Evolutionary conservation across 345 rosid species (phyloP).

Genomic region (Geranium brycei): DNA sequence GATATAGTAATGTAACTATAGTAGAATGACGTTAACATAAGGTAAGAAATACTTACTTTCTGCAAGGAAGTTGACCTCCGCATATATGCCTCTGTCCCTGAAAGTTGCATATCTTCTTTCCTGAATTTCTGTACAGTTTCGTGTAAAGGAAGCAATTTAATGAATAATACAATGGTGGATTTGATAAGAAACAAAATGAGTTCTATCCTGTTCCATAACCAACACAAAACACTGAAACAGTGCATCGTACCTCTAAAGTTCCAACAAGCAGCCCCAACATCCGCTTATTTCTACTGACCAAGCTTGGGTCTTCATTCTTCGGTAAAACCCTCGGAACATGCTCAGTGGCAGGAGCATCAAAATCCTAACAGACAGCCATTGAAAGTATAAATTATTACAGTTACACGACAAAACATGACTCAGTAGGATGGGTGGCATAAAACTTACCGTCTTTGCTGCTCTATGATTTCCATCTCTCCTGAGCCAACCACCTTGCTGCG

Average conservation of each 20-base stretch:
- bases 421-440: neutral
- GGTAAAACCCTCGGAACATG: constrained; percentile 81
- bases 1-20: neutral
- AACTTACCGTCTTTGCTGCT: constrained; percentile 35
- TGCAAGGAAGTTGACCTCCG: constrained; percentile 71
- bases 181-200: no score
- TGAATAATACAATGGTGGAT: neutral
- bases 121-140: constrained; percentile 60
- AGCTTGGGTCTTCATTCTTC: constrained; percentile 81
- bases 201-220: neutral
- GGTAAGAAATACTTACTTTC: constrained; percentile 35
- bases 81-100: constrained; percentile 74
- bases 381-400: constrained; percentile 1
- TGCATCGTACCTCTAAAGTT: constrained; percentile 69
- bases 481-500: constrained; percentile 33
- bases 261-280: constrained; percentile 95
- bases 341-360: constrained; percentile 35
- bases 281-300: constrained; percentile 85
- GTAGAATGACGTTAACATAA: neutral
- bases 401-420: neutral
- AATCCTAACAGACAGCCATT: constrained; percentile 27
- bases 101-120: constrained; percentile 78
- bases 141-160: constrained; percentile 5
- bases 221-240: neutral
- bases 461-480: constrained; percentile 50